A percentile compares a stretch with the other conserved stretches of the same genome.
phyloP scores from a whole-genome alignment of 768 basidiomycete genomes.

The Pleurotus tuoliensis region DNA sequence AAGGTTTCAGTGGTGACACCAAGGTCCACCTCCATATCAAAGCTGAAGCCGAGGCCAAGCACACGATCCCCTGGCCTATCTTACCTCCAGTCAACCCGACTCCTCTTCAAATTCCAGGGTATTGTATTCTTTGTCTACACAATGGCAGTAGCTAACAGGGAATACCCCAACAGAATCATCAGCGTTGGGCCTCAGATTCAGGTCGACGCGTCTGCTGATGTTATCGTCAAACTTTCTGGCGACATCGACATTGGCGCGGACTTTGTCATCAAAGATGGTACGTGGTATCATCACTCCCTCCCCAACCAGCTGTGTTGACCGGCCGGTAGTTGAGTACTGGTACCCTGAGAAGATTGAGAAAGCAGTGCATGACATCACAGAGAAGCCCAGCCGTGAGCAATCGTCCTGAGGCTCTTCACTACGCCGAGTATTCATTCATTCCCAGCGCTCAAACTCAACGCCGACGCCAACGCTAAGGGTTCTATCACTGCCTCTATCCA shows the following conservation, averaged over 20 bases:
- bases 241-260: constrained; percentile 3
- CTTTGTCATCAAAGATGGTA: not conserved
- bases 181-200: not conserved
- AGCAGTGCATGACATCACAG: not conserved
- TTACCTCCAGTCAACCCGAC: not conserved
- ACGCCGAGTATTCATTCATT: not conserved
- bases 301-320: not conserved
- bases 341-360: not conserved
- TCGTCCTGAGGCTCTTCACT: not conserved
- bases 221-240: not conserved
- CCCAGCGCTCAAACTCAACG: not conserved
- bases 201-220: not conserved
- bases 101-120: constrained; percentile 2
- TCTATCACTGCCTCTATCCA: not conserved
- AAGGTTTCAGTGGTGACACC: not conserved
- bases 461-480: not conserved
- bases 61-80: not conserved
- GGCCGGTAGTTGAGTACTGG: constrained; percentile 1
- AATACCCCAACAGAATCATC: not conserved
- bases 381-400: not conserved
- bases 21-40: not conserved
- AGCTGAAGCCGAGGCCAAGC: not conserved
- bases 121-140: not conserved
- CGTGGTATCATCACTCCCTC: not conserved
- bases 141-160: too few species aligned